Evolutionary conservation across 345 rosid species (phyloP).

Genomic region (Populus ilicifolia): DNA sequence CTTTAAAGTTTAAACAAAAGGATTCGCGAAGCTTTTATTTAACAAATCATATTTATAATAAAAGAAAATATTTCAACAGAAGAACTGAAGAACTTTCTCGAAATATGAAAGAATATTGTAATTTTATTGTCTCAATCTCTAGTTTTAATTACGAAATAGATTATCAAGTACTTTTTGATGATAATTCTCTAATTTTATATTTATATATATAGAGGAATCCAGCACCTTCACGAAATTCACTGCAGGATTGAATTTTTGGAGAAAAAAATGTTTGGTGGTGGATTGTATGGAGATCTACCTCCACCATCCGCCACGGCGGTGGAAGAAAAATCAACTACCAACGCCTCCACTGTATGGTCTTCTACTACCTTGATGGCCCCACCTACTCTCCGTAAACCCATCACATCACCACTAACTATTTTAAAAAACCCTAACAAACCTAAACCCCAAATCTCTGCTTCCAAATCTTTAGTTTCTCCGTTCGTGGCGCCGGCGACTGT

Average conservation of each 20-base stretch:
- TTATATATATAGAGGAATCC: not conserved
- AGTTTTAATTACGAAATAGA: no score
- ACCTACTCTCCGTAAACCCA: slow-evolving; percentile 81
- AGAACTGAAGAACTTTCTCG: no score
- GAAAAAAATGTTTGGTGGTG: slow-evolving; percentile 79
- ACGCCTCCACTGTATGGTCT: slow-evolving; percentile 72
- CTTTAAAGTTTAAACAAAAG: no score
- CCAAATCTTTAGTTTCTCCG: slow-evolving; percentile 15
- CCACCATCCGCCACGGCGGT: slow-evolving; percentile 80
- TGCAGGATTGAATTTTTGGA: not conserved
- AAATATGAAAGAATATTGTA: no score
- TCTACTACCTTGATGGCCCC: slow-evolving; percentile 86
- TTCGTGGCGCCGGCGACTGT: slow-evolving; percentile 8
- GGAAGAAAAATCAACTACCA: slow-evolving; percentile 63
- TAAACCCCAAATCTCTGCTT: slow-evolving; percentile 21
- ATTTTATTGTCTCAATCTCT: no score
- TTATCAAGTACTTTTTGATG: no score
- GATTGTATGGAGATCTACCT: slow-evolving; percentile 94
- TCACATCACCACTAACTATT: slow-evolving; percentile 63
- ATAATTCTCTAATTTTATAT: no score
- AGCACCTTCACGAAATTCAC: not conserved
- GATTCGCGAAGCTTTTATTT: no score
- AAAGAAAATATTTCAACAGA: no score
- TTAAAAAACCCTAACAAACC: slow-evolving; percentile 59
- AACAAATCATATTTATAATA: no score